A percentile compares a stretch with the other conserved stretches of the same genome.
Evolutionary conservation across 2,329 filamentous ascomycete species (phyloP).

Genomic region (Colletotrichum tropicicola): DNA sequence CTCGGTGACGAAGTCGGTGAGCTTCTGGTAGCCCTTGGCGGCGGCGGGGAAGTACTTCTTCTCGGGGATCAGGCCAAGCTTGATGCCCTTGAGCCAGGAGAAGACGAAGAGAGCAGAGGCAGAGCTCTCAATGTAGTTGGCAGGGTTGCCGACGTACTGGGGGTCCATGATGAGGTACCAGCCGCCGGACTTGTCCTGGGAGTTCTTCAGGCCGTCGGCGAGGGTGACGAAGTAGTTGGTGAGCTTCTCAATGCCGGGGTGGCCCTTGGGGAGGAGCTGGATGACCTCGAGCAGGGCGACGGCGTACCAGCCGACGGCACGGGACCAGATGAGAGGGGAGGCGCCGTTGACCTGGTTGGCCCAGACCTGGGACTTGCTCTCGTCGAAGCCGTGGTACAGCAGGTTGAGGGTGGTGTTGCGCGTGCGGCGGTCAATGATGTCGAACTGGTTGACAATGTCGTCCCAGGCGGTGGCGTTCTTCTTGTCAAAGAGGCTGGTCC

Average conservation of each 20-base stretch:
- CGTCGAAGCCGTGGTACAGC: constrained; percentile 65
- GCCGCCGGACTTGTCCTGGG: constrained; percentile 54
- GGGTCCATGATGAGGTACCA: constrained; percentile 69
- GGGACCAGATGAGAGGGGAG: constrained; percentile 61
- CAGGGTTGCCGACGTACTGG: constrained; percentile 52
- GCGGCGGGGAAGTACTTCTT: constrained; percentile 48
- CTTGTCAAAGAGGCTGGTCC: constrained; percentile 47
- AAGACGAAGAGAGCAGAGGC: constrained; percentile 67
- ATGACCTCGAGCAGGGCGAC: constrained; percentile 60
- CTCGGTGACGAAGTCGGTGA: constrained; percentile 55
- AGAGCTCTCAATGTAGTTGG: constrained; percentile 70
- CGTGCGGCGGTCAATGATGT: constrained; percentile 54
- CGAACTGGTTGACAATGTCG: constrained; percentile 55
- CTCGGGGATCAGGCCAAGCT: constrained; percentile 41
- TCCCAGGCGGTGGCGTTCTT: constrained; percentile 52
- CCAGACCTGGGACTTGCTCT: constrained; percentile 57
- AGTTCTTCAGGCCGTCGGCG: constrained; percentile 49
- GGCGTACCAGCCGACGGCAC: constrained; percentile 63
- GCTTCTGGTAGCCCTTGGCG: constrained; percentile 44
- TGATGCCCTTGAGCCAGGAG: constrained; percentile 47
- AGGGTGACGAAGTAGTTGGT: constrained; percentile 50
- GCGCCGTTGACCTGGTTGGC: constrained; percentile 58
- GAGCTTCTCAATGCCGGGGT: constrained; percentile 46
- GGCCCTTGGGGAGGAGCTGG: constrained; percentile 50
- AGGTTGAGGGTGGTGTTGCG: constrained; percentile 49